These are phyloP conservation scores for Astrothelium subdiscretum DNA, from an alignment of 495 filamentous ascomycete genomes.

Conservation along the genomic window DNA sequence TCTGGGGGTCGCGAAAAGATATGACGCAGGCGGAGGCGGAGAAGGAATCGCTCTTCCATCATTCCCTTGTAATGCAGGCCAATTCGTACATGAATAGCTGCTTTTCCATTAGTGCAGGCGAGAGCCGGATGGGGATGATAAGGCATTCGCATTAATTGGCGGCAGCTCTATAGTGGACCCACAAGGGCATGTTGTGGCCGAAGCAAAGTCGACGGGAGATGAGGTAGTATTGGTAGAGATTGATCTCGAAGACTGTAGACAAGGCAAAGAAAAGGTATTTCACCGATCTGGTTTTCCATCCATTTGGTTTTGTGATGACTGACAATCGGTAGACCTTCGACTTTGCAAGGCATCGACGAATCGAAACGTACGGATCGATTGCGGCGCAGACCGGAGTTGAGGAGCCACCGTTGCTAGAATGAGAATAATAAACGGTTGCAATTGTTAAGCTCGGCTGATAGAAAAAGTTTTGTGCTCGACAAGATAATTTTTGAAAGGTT, in stretches of 20 bases:
- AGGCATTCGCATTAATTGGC: slow-evolving; percentile 34
- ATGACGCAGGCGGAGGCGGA: slow-evolving; percentile 32
- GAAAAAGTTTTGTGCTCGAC: neutral
- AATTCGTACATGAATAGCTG: slow-evolving; percentile 39
- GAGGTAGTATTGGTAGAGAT: slow-evolving; percentile 37
- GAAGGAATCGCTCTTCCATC: slow-evolving; percentile 34
- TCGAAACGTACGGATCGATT: slow-evolving; percentile 36
- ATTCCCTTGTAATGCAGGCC: slow-evolving; percentile 34
- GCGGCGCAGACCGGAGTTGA: slow-evolving; percentile 32
- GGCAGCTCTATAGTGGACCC: slow-evolving; percentile 39
- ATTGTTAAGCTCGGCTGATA: neutral
- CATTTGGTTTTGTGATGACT: neutral
- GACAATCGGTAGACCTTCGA: slow-evolving; percentile 26
- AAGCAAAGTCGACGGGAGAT: slow-evolving; percentile 32
- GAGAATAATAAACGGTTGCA: neutral
- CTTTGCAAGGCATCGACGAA: slow-evolving; percentile 35
- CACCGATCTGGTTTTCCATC: neutral
- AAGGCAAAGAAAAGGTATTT: slow-evolving; percentile 29
- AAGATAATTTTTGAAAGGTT: too few relatives aligned
- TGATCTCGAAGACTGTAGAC: slow-evolving; percentile 33
- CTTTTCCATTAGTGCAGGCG: slow-evolving; percentile 34
- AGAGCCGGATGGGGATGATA: slow-evolving; percentile 37
- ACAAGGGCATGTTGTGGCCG: slow-evolving; percentile 37
- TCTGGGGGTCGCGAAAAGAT: slow-evolving; percentile 31
- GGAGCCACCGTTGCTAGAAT: slow-evolving; percentile 27